A percentile compares a stretch with the other conserved stretches of the same genome.
phyloP scores from a whole-genome alignment of 2,329 filamentous ascomycete species.

The Acephala macrosclerotiorum region DNA sequence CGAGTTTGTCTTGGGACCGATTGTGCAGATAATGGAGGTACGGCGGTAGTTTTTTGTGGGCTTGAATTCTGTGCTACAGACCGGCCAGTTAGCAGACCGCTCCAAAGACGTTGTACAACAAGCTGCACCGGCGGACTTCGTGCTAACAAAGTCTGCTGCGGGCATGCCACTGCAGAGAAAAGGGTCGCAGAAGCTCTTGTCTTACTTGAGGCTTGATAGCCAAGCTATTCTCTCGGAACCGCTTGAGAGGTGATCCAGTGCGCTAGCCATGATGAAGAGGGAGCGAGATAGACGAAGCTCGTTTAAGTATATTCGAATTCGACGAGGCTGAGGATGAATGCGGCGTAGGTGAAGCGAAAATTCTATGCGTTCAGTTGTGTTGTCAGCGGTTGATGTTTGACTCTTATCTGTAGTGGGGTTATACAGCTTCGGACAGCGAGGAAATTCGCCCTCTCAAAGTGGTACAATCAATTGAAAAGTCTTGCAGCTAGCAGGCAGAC shows the following conservation, averaged over 20 bases:
- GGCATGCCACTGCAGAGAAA: slow-evolving; percentile 54
- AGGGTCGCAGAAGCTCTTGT: slow-evolving; percentile 29
- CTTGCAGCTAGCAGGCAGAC: background rate
- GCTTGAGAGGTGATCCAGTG: slow-evolving; percentile 85
- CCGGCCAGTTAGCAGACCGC: slow-evolving; percentile 9
- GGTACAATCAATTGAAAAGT: background rate
- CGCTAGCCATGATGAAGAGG: slow-evolving; percentile 56
- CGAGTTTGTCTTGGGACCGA: slow-evolving; percentile 99
- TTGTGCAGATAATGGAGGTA: slow-evolving; percentile 76
- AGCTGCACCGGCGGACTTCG: background rate
- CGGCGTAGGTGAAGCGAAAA: slow-evolving; percentile 6
- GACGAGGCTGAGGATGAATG: slow-evolving; percentile 5
- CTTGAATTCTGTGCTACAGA: slow-evolving; percentile 82
- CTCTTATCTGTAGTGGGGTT: slow-evolving; percentile 28
- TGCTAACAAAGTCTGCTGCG: background rate
- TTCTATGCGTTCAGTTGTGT: slow-evolving; percentile 1
- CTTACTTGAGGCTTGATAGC: slow-evolving; percentile 38
- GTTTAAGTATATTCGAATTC: background rate
- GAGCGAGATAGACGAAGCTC: background rate
- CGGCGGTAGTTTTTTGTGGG: slow-evolving; percentile 92
- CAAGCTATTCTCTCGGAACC: slow-evolving; percentile 74
- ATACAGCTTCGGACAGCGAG: slow-evolving; percentile 19
- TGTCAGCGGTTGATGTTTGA: slow-evolving; percentile 23
- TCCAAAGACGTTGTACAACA: background rate
- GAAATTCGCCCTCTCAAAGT: slow-evolving; percentile 6